Base-by-base conservation (phyloP, 129 eudicot genomes). In the Artemisia tridentata region DNA sequence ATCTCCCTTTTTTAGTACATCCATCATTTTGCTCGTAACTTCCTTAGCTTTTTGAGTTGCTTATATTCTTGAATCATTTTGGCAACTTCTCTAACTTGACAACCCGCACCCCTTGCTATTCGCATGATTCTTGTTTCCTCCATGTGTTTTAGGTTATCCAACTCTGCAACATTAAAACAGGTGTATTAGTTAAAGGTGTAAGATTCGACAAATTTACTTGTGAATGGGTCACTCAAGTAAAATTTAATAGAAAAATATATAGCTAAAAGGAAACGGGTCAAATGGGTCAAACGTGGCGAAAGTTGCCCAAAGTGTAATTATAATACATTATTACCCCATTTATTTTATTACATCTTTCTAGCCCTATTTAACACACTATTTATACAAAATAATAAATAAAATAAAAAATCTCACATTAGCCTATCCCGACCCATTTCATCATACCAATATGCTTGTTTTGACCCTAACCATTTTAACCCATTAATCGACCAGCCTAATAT, bases 1-100 rank as follows among this genome's bases (percentile, higher is more conserved):
- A 3, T 84, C 96, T 54, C 98, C 96, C 72, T 86, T 92, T 82
- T 92, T 88, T 0, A 95, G 95, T 31, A 92, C 83, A 86, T 18
- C 20, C 5, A 5, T 55, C 61, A 55, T 7, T 18, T 55, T 55
- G 13, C 61, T 55, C 19, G 90, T 90, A 9, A 51, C 8, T 5
- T 52, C 20, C 0, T 55, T 8, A n/a, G n/a, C n/a, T n/a, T n/a
- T 7, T 11, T 18, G 8, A 55, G 5, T 5, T 15, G 13, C 11
- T 19, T 19, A 55, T 55, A 55, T 55, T 55, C 61, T 55, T 55
- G 11, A 18, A 55, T 0, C 61, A 55, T 55, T 55, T 55, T 23
- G 20, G 20, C 4, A 9, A 55, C 61, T 55, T 55, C 61, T 23
- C 23, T 55, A 11, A 55, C 61, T 19, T 55, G 29, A 18, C 29